Evolutionary conservation across 2,329 filamentous ascomycete genomes (phyloP), one percentile per base, ranked within the genome.

Genomic region (Colletotrichum cereale): DNA sequence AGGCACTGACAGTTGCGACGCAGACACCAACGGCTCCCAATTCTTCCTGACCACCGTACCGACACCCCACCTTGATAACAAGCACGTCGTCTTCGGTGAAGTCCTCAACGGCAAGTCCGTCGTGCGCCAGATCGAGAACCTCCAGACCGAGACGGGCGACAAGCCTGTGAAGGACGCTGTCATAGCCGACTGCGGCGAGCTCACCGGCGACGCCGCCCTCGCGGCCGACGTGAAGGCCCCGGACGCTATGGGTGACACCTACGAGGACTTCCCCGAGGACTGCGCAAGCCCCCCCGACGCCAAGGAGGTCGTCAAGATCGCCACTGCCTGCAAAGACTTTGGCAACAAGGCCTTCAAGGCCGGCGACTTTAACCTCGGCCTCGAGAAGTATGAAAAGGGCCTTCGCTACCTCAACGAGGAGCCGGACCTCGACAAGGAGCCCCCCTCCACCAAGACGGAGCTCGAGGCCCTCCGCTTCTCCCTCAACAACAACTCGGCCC

Each of bases 21-120:
- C 75, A 93, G 92, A 92, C 77, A 97, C 96, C 81, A 99, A 99
- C 81, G 96, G 96, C 79, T 97, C 93, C 62, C 96, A 99, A 80
- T 99, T 99, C 89, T 99, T 99, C 88, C 87, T 98, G 77, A 99
- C 96, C 60, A 98, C 96, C 21, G 94, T 97, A 38, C 88, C 91
- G n/a, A 98, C 96, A 18, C 95, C 95, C 58, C 96, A 98, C 82
- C 89, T 98, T 48, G 95, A 99, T 81, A 90, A 90, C 80, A 99
- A 99, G 87, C 96, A 99, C 84, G 96, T 98, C 57, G 95, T 99
- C 31, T 99, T 98, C 77, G 96, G 96, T 74, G 92, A 98, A 80
- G 96, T 98, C 67, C 89, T 98, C 78, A 93, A 91, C 73, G 96
- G 96, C 78, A 98, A 98, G 87, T 95, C 93, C 73, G 86, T 98